Conservation (phyloP, 1,284 basidiomycete species). For the Pisolithus thermaeus region DNA sequence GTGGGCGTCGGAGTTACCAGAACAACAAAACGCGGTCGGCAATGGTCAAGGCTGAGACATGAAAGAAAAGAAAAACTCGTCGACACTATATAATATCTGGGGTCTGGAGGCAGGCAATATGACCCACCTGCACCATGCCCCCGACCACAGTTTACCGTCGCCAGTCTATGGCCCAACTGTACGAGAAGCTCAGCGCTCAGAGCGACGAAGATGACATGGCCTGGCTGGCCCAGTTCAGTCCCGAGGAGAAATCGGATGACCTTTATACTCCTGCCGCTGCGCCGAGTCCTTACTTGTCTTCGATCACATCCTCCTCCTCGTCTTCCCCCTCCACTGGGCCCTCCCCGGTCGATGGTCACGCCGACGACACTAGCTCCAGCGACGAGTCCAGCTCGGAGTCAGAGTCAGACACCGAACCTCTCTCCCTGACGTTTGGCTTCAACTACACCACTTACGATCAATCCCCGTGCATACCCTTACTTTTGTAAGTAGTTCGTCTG, state of each 20-base stretch:
- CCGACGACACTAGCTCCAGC: conserved; percentile 13
- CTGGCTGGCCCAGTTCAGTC: conserved; percentile 30
- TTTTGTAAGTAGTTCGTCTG: conserved; percentile 17
- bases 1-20: conserved; percentile 33
- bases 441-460: conserved; percentile 9
- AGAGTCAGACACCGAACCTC: conserved; percentile 21
- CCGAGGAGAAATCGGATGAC: conserved; percentile 28
- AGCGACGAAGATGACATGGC: conserved; percentile 30
- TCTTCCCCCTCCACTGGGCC: conserved; percentile 10
- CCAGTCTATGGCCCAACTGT: conserved; percentile 31
- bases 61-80: conserved; percentile 33
- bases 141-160: conserved; percentile 27
- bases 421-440: conserved; percentile 12
- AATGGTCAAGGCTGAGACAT: conserved; percentile 32
- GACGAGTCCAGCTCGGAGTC: conserved; percentile 17
- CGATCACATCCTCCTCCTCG: conserved; percentile 18
- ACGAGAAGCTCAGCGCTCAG: conserved; percentile 29
- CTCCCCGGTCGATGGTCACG: conserved; percentile 8
- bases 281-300: conserved; percentile 21
- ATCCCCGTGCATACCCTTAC: conserved; percentile 13
- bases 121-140: conserved; percentile 18
- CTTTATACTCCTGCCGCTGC: conserved; percentile 23
- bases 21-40: conserved; percentile 38
- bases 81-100: conserved; percentile 24
- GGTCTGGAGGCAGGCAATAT: conserved; percentile 11